Conservation (phyloP, 2,329 filamentous ascomycete genomes). For the Coniochaeta hoffmannii region DNA sequence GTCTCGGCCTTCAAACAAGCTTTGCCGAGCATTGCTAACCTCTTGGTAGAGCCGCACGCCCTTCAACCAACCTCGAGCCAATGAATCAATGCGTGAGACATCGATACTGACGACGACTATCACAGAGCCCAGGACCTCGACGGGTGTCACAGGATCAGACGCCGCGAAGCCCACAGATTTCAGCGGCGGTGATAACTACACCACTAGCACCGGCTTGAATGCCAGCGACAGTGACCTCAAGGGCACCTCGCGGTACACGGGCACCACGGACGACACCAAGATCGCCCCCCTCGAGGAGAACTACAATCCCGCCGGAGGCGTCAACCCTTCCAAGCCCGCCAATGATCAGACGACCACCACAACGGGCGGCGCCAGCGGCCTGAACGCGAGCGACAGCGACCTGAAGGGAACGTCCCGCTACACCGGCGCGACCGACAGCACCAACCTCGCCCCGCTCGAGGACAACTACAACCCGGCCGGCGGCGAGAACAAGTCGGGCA, state of each 20-base stretch:
- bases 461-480: background rate
- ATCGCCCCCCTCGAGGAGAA: background rate
- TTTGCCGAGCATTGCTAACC: background rate
- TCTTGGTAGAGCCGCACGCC: background rate
- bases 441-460: background rate
- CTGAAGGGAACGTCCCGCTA: background rate
- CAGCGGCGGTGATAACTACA: background rate
- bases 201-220: background rate
- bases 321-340: conserved; percentile 3
- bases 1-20: background rate
- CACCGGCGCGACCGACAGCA: background rate
- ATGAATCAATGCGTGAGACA: background rate
- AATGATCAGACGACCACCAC: conserved; percentile 9
- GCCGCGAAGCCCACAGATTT: conserved; percentile 6
- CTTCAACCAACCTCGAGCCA: background rate
- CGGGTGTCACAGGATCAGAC: conserved; percentile 7
- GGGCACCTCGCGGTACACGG: too few species aligned
- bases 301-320: background rate
- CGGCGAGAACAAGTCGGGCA: conserved; percentile 6
- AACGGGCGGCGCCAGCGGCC: conserved; percentile 8
- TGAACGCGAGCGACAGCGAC: background rate
- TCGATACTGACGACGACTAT: background rate
- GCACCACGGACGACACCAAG: background rate
- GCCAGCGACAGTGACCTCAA: too few species aligned
- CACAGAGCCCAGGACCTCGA: conserved; percentile 1